Evolutionary conservation across 164 flowering plant genomes (phyloP).

Genomic region (Dillenia turbinata): DNA sequence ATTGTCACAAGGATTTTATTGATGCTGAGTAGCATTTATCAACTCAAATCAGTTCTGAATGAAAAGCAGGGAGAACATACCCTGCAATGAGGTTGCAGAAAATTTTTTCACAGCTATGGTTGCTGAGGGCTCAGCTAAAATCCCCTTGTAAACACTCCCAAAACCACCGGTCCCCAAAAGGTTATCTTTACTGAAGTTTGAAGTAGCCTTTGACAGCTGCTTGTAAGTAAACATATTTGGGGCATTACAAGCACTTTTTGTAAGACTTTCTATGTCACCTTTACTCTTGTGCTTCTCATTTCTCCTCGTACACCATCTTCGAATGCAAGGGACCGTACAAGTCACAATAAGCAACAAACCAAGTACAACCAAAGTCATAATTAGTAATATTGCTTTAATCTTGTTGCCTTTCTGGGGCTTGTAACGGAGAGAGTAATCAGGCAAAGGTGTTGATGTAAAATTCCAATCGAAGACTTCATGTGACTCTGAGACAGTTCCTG

Average conservation of each 20-base stretch:
- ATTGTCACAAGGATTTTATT: no score
- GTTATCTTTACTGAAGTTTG: constrained; percentile 34
- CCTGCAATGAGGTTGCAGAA: constrained; percentile 43
- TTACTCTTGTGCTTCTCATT: constrained; percentile 8
- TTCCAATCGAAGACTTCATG: constrained; percentile 38
- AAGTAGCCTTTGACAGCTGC: constrained; percentile 40
- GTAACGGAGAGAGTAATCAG: constrained; percentile 3
- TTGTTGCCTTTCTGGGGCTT: background rate
- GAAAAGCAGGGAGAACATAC: constrained; percentile 15
- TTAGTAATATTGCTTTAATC: constrained; percentile 6
- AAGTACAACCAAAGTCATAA: constrained; percentile 12
- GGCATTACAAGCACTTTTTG: constrained; percentile 38
- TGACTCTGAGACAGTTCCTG: constrained; percentile 26
- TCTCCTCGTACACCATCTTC: constrained; percentile 4
- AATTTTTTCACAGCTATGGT: constrained; percentile 42
- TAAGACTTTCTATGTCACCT: constrained; percentile 33
- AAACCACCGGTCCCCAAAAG: constrained; percentile 45
- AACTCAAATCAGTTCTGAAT: background rate
- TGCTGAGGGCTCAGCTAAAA: constrained; percentile 18
- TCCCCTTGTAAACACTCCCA: constrained; percentile 45
- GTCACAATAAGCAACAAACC: constrained; percentile 11
- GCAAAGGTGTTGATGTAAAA: constrained; percentile 29
- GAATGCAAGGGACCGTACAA: background rate
- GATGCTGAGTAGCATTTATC: background rate
- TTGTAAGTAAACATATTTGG: constrained; percentile 34